Evolutionary conservation across 2,329 filamentous ascomycete species (phyloP).

Genomic region (Lecanicillium sp.): DNA sequence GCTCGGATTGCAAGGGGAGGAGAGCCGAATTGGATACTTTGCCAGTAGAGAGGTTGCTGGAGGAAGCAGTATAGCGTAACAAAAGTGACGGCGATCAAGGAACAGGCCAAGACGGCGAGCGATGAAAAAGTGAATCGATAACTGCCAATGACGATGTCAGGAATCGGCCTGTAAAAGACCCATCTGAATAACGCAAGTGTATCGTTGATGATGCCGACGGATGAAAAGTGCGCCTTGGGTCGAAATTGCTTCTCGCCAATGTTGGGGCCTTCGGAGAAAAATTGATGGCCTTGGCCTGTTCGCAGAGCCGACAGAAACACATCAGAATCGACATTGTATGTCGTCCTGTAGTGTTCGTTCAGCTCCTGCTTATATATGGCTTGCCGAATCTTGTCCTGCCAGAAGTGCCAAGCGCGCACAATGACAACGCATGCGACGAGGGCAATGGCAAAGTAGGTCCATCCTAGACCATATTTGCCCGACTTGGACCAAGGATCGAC

Average conservation of each 20-base stretch:
- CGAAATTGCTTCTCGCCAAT: conserved; percentile 51
- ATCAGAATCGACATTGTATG: conserved; percentile 46
- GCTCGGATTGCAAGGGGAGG: conserved; percentile 81
- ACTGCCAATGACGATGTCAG: conserved; percentile 62
- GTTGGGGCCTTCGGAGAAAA: conserved; percentile 63
- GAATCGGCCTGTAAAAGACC: conserved; percentile 83
- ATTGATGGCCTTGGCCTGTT: conserved; percentile 56
- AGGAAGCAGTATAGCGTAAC: conserved; percentile 78
- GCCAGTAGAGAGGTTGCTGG: conserved; percentile 82
- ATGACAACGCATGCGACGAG: conserved; percentile 61
- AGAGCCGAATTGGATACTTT: conserved; percentile 79
- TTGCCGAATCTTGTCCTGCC: conserved; percentile 88
- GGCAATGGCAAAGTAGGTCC: conserved; percentile 80
- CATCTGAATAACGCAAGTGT: conserved; percentile 77
- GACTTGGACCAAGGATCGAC: conserved; percentile 76
- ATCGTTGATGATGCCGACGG: conserved; percentile 69
- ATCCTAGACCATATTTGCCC: conserved; percentile 79
- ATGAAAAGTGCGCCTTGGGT: conserved; percentile 69
- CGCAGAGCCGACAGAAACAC: conserved; percentile 39
- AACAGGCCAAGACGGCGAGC: conserved; percentile 62
- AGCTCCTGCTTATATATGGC: conserved; percentile 82
- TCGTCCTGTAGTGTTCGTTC: conserved; percentile 54
- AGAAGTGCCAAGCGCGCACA: conserved; percentile 77
- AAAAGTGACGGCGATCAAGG: conserved; percentile 63
- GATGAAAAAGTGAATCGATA: conserved; percentile 75